These are phyloP conservation scores for Clarireedia homoeocarpa DNA, from an alignment of 2,329 filamentous ascomycete genomes.

Conservation along the genomic window DNA sequence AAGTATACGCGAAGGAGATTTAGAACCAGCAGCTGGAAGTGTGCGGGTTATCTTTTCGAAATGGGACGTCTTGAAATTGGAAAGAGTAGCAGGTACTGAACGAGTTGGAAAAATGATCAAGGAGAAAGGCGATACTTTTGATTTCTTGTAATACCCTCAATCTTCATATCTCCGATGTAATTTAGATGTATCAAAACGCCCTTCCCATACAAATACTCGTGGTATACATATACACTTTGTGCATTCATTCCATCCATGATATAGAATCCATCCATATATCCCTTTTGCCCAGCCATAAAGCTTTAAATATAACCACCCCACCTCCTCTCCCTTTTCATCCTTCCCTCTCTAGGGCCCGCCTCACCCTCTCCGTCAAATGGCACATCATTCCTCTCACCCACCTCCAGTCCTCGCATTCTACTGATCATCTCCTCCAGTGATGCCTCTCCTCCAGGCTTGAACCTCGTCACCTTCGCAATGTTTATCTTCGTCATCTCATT, in stretches of 20 bases:
- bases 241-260: not conserved
- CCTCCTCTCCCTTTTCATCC: conserved; percentile 4
- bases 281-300: not conserved
- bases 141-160: conserved; percentile 62
- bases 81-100: conserved; percentile 77
- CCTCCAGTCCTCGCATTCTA: conserved; percentile 31
- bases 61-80: conserved; percentile 83
- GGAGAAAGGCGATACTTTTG: conserved; percentile 85
- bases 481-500: conserved; percentile 71
- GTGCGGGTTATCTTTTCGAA: conserved; percentile 68
- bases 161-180: not conserved
- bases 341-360: conserved; percentile 1
- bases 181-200: conserved; percentile 6
- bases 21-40: conserved; percentile 51
- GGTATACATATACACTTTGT: conserved; percentile 12
- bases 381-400: conserved; percentile 28
- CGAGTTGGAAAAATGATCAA: conserved; percentile 77
- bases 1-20: conserved; percentile 48
- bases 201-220: conserved; percentile 8
- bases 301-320: conserved; percentile 7
- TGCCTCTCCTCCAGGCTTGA: conserved; percentile 56
- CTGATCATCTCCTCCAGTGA: conserved; percentile 60
- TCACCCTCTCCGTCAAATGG: conserved; percentile 10
- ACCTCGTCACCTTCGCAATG: conserved; percentile 74
- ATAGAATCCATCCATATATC: conserved; percentile 2